Conservation (phyloP, 73 alveolate genomes). For the Symbiodinium pilosum region DNA sequence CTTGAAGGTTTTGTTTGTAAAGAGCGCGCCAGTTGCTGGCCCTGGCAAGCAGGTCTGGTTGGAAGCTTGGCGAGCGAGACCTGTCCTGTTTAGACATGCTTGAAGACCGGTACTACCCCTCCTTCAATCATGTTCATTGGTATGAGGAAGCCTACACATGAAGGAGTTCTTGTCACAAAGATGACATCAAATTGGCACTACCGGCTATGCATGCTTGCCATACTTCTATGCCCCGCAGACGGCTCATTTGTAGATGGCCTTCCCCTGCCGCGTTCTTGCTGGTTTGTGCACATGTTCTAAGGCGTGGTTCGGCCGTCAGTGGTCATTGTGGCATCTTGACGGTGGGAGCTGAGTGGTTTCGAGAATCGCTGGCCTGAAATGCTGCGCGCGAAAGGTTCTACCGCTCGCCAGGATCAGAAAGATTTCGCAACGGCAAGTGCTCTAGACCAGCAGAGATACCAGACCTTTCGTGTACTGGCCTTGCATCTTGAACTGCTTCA, state of each 20-base stretch:
- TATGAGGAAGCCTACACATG: background rate
- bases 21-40: background rate
- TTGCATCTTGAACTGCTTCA: no score
- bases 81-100: no score
- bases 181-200: no score
- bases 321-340: slow-evolving; percentile 75
- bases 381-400: no score
- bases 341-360: no score
- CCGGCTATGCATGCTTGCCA: background rate
- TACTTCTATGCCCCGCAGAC: background rate
- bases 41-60: slow-evolving; percentile 49
- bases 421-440: no score
- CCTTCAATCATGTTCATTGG: background rate
- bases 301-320: slow-evolving; percentile 75
- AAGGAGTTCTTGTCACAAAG: background rate
- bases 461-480: no score
- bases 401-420: no score
- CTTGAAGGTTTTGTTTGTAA: no score
- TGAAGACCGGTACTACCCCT: no score
- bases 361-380: no score
- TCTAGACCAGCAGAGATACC: no score
- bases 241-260: background rate
- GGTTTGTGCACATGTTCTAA: background rate
- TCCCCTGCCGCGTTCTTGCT: background rate
- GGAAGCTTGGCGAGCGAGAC: slow-evolving; percentile 65